Evolutionary conservation across 2,329 filamentous ascomycete genomes (phyloP), one percentile per base, ranked within the genome.

Genomic region (Lasiodiplodia hormozganensis): DNA sequence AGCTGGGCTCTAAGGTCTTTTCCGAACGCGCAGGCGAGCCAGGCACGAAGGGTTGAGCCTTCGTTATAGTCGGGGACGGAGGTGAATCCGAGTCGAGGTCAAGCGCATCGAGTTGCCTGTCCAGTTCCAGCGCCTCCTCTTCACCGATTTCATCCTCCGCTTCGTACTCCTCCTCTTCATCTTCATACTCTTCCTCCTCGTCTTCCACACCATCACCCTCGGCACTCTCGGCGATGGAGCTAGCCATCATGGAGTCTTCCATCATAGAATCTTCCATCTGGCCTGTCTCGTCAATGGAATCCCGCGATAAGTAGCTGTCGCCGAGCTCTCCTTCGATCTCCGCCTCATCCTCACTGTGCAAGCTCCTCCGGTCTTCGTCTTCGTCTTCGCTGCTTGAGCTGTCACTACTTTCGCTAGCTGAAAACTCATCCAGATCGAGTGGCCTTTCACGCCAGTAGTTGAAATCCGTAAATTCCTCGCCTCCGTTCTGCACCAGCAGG

Each of bases 401-500:
- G 5, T 65, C 68, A 4, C 51, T 56, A n/a, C 76, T 75, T 70
- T 96, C 94, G 54, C 92, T 96, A 65, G 91, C 92, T 0, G 92
- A 94, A 74, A 98, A 98, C 66, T 97, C 92, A 52, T 94, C 92
- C 31, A 97, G 82, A 62, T 97, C 93, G 18, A 95, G 85, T 2
- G 94, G 93, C 58, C 87, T 86, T 70, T 97, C 92, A 70, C 96
- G 87, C 96, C 96, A 99, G 82, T 97, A 99, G 68, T 90, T 95
- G 81, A 99, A 99, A 78, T 99, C 96, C 0, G 96, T 99, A 76
- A 92, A 99, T 68, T 97, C 92, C 78, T 98, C 96, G 14, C 94
- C 95, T 23, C 94, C 95, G 54, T 92, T 92, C 74, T 92, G 93
- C 21, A 97, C 90, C 36, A 99, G 85, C 31, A 94, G 90, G 71